Percentiles rank a stretch among this genome's conserved stretches.
phyloP scores from a whole-genome alignment of 352 stramenopile species.

The Phytophthora cryptogea region DNA sequence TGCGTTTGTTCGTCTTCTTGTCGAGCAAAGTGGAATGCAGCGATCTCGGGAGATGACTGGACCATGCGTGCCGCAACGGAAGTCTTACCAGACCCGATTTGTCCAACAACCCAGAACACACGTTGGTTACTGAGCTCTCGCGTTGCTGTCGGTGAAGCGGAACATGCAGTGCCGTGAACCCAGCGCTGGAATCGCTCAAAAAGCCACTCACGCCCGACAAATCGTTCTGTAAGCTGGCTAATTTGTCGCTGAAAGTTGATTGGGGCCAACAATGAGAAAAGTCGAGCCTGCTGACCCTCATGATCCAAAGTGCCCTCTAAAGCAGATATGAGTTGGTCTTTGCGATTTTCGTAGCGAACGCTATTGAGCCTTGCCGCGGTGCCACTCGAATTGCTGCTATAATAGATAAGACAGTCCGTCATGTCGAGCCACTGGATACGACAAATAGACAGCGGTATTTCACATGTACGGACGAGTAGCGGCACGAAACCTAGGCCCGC shows the following conservation, averaged over 20 bases:
- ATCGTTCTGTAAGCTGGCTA: slow-evolving; percentile 67
- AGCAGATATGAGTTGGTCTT: slow-evolving; percentile 58
- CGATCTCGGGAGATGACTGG: slow-evolving; percentile 67
- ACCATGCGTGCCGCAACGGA: slow-evolving; percentile 69
- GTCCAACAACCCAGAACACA: slow-evolving; percentile 75
- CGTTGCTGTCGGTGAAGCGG: background rate
- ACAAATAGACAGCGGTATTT: slow-evolving; percentile 83
- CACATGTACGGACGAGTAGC: slow-evolving; percentile 69
- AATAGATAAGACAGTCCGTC: slow-evolving; percentile 71
- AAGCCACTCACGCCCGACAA: slow-evolving; percentile 67
- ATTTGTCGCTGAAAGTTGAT: slow-evolving; percentile 81
- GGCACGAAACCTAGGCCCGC: slow-evolving; percentile 71
- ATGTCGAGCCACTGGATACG: slow-evolving; percentile 85
- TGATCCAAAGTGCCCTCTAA: slow-evolving; percentile 69
- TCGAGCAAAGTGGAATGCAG: slow-evolving; percentile 72
- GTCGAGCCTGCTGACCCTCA: slow-evolving; percentile 68
- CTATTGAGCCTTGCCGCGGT: slow-evolving; percentile 42
- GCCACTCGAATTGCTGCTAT: slow-evolving; percentile 22
- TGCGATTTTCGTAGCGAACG: slow-evolving; percentile 53
- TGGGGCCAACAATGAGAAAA: slow-evolving; percentile 68
- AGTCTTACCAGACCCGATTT: slow-evolving; percentile 74
- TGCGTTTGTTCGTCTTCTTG: slow-evolving; percentile 84
- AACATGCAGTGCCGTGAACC: slow-evolving; percentile 37
- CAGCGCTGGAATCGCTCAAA: slow-evolving; percentile 53
- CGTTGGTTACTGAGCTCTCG: slow-evolving; percentile 29